Evolutionary conservation across 228 moss, liverwort and hornwort species (phyloP), one percentile per base, ranked within the genome.

Genomic region (Sphagnum fallax): DNA sequence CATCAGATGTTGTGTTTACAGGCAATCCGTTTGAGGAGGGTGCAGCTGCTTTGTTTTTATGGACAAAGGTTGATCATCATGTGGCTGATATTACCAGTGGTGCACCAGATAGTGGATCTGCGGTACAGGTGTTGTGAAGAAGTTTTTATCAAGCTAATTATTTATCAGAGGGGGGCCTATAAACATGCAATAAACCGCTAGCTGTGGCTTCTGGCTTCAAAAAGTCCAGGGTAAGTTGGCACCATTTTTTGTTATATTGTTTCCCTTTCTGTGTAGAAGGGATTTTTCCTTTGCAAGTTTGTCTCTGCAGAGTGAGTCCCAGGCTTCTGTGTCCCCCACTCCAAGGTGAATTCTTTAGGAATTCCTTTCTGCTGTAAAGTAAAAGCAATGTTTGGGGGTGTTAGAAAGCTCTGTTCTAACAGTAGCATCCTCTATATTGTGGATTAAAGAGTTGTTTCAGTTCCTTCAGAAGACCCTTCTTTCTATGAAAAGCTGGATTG

Each of bases 241-340:
- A 71, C 72, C 70, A 53, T 65, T 65, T 84, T 70, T 53, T 64
- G 70, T 76, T 67, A 55, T 10, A 62, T 55, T 50, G 70, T 66
- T 65, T 73, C 71, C 71, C 72, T 76, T 69, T 75, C 78, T 76
- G 8, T 32, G 47, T 71, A 75, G 66, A 67, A 61, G 71, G 71
- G 55, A 12, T 55, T 55, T 55, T 55, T 55, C 55, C 55, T 55
- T 12, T 8, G 55, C 55, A 12, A 55, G 55, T 55, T 12, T 55
- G 55, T 55, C 55, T 55, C 55, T 8, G 55, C 12, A 55, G 8
- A 55, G 8, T 55, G 55, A 55, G 32, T 55, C 55, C 55, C 12
- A 8, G 12, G 55, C 55, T 55, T 55, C 12, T 55, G 55, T 32
- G 32, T 32, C 32, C 32, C 55, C 55, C 12, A 55, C 9, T 55